Base-by-base conservation (phyloP, 225 moss, liverwort and hornwort species). In the Takakia lepidozioides region DNA sequence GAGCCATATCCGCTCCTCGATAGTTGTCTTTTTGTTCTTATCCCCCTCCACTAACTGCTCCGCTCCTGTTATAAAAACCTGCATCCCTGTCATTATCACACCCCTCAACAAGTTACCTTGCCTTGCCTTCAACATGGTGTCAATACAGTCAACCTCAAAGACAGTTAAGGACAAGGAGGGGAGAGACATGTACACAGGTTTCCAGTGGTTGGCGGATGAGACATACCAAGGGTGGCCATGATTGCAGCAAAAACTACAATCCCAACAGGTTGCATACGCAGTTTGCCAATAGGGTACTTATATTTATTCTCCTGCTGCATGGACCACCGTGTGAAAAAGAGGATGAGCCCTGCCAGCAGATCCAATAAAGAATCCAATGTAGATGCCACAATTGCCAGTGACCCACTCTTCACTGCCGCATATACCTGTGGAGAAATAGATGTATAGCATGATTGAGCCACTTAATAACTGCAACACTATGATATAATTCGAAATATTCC, bases 181-280 rank as follows among this genome's bases (percentile, higher is more conserved):
- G n/a, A n/a, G n/a, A n/a, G n/a, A n/a, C n/a, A n/a, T n/a, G n/a
- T n/a, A n/a, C n/a, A n/a, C n/a, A n/a, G n/a, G n/a, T n/a, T n/a
- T n/a, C n/a, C n/a, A n/a, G 11, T 7, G 32, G 32, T 32, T 6
- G 11, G 32, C 7, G 32, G 32, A 32, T 32, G 8, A 32, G 11
- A 11, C 32, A 62, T 73, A 84, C 86, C 90, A 15, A 93, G 85
- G 19, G 86, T 84, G 17, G 93, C 86, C 93, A 93, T 88, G 47
- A 75, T 89, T 49, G 85, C 85, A 28, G 93, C 86, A 60, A 93
- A 93, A 47, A 89, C 41, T 42, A 89, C 63, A 26, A 93, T 86
- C 60, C 93, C 93, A 54, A 93, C 86, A 38, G 86, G 88, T 63
- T 93, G 93, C 56, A 89, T 75, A 14, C 88, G 88, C 32, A 88